phyloP scores from a whole-genome alignment of 148 eudicot species.

The Euryodendron excelsum region DNA sequence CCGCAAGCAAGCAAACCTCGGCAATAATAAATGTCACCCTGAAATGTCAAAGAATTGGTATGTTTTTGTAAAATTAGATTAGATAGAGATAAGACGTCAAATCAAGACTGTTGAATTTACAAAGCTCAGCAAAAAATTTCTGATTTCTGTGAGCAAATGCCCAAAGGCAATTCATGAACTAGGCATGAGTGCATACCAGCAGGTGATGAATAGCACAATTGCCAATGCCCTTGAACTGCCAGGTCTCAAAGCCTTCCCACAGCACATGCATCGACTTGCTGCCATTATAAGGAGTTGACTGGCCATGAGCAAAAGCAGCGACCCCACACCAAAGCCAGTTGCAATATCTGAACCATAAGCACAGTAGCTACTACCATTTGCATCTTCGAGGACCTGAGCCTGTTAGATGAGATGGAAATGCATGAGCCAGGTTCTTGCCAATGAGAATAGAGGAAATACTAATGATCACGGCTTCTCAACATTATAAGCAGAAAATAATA shows the following conservation, averaged over 20 bases:
- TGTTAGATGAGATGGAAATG: constrained; percentile 28
- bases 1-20: constrained; percentile 82
- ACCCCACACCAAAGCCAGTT: constrained; percentile 65
- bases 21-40: constrained; percentile 88
- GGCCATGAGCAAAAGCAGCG: constrained; percentile 59
- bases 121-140: not conserved
- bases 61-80: not conserved
- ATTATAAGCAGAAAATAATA: not conserved
- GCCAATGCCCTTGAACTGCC: constrained; percentile 71
- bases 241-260: constrained; percentile 81
- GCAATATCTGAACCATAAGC: constrained; percentile 62
- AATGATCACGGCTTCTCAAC: not conserved
- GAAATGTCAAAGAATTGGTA: constrained; percentile 8
- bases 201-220: constrained; percentile 62
- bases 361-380: constrained; percentile 38
- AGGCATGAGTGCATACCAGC: constrained; percentile 54
- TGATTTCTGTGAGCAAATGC: not conserved
- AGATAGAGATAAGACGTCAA: not conserved
- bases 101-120: not conserved
- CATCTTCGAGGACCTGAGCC: constrained; percentile 29
- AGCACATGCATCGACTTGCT: constrained; percentile 79
- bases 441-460: not conserved
- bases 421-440: not conserved
- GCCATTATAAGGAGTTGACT: constrained; percentile 75
- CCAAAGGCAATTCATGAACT: constrained; percentile 1